Evolutionary conservation across 805 yeast genomes (phyloP).

Genomic region (Kregervanrija fluxuum): DNA sequence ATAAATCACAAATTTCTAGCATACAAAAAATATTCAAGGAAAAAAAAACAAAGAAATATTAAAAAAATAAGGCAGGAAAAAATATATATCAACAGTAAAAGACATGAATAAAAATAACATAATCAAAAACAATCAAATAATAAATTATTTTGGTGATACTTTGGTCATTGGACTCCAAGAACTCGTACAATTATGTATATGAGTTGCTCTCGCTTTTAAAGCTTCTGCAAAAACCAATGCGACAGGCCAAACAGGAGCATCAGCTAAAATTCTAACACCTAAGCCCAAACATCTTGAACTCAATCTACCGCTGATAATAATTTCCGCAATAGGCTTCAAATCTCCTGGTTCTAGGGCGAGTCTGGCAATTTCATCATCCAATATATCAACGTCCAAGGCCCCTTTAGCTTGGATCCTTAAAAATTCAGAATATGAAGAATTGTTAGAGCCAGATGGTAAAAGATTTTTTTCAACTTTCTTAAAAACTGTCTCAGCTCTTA

Average conservation of each 20-base stretch:
- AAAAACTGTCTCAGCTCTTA: constrained; percentile 52
- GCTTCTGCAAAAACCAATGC: constrained; percentile 77
- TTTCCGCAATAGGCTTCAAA: constrained; percentile 36
- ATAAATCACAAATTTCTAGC: too few species aligned
- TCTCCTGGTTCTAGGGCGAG: constrained; percentile 40
- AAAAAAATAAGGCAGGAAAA: background rate
- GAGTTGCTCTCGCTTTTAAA: constrained; percentile 54
- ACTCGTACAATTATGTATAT: constrained; percentile 19
- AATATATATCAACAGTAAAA: background rate
- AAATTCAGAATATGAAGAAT: constrained; percentile 50
- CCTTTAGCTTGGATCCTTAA: constrained; percentile 53
- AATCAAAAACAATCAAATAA: too few species aligned
- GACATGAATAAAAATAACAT: background rate
- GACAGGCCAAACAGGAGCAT: constrained; percentile 84
- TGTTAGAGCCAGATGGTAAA: constrained; percentile 43
- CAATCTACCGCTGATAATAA: constrained; percentile 42
- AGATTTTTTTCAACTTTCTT: constrained; percentile 54
- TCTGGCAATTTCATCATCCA: constrained; percentile 44
- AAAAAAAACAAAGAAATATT: background rate
- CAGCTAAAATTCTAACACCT: constrained; percentile 72
- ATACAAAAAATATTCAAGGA: too few species aligned
- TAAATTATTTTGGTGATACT: background rate
- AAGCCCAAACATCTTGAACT: constrained; percentile 54
- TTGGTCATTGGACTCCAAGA: constrained; percentile 3
- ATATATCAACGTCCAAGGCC: constrained; percentile 43